Evolutionary conservation across 192 early-diverging fungal species (phyloP).

Genomic region (Ambispora gerdemannii): DNA sequence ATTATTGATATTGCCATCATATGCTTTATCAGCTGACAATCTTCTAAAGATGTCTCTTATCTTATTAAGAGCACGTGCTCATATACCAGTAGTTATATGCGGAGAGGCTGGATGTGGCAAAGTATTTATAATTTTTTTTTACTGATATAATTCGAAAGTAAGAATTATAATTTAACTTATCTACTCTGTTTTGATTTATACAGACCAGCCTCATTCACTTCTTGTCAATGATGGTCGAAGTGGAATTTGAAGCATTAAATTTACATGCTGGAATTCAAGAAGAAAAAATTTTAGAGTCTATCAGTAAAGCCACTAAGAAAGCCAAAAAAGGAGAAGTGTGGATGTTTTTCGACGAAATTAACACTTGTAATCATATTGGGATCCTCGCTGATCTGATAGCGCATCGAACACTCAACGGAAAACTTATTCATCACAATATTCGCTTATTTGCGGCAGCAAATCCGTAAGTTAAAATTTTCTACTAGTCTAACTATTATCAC

Average conservation of each 20-base stretch:
- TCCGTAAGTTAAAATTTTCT: slow-evolving; percentile 12
- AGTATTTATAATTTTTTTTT: slow-evolving; percentile 1
- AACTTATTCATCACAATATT: slow-evolving; percentile 20
- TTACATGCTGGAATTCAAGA: slow-evolving; percentile 26
- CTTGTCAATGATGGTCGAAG: slow-evolving; percentile 8
- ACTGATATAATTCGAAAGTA: no score
- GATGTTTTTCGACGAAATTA: slow-evolving; percentile 28
- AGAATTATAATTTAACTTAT: no score
- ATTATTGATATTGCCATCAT: not conserved
- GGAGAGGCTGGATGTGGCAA: slow-evolving; percentile 28
- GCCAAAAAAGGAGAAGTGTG: not conserved
- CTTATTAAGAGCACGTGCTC: slow-evolving; percentile 11
- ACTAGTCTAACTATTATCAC: no score
- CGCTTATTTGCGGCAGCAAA: slow-evolving; percentile 17
- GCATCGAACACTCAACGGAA: slow-evolving; percentile 13
- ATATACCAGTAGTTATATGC: slow-evolving; percentile 18
- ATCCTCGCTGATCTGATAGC: slow-evolving; percentile 23
- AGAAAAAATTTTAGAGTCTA: slow-evolving; percentile 13
- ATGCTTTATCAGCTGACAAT: slow-evolving; percentile 18
- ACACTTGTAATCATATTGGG: slow-evolving; percentile 24
- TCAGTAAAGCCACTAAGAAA: not conserved
- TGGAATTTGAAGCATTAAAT: not conserved
- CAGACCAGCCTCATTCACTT: slow-evolving; percentile 22
- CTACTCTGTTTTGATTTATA: no score
- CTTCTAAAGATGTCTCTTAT: slow-evolving; percentile 23